Evolutionary conservation across 306 rosid genomes (phyloP).

Genomic region (Prunus davidiana): DNA sequence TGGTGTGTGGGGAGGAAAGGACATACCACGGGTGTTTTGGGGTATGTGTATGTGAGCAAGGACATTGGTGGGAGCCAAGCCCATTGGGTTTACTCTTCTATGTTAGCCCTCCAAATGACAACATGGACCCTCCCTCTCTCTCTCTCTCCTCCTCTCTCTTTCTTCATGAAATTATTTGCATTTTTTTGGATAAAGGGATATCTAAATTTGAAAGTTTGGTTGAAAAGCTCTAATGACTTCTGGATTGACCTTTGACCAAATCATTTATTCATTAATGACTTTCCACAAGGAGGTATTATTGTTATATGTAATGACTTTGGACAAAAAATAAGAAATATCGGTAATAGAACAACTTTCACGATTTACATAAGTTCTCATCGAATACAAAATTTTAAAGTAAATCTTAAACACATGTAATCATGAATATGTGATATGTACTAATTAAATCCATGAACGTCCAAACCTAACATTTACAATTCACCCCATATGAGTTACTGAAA

Average conservation of each 20-base stretch:
- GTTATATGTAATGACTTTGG: neutral
- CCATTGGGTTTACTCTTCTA: constrained; percentile 41
- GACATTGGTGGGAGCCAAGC: constrained; percentile 56
- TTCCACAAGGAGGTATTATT: neutral
- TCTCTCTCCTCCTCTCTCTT: neutral
- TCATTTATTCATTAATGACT: neutral
- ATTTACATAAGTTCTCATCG: too few relatives aligned
- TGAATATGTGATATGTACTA: too few relatives aligned
- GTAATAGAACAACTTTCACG: too few relatives aligned
- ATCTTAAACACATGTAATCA: too few relatives aligned
- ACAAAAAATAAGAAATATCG: too few relatives aligned
- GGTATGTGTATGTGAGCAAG: constrained; percentile 38
- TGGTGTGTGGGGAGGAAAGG: constrained; percentile 33
- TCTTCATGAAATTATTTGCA: too few relatives aligned
- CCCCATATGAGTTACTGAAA: too few relatives aligned
- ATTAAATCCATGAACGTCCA: too few relatives aligned
- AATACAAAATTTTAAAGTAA: too few relatives aligned
- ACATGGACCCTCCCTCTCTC: constrained; percentile 42
- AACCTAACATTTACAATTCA: too few relatives aligned
- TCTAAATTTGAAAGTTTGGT: neutral
- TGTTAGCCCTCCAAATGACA: constrained; percentile 48
- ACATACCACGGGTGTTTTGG: constrained; percentile 72
- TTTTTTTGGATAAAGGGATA: too few relatives aligned
- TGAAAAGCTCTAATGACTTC: neutral
- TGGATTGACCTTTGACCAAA: neutral